A percentile compares a stretch with the other conserved stretches of the same genome.
Conservation (phyloP, 129 eudicot genomes). For the Solidago caesia region DNA sequence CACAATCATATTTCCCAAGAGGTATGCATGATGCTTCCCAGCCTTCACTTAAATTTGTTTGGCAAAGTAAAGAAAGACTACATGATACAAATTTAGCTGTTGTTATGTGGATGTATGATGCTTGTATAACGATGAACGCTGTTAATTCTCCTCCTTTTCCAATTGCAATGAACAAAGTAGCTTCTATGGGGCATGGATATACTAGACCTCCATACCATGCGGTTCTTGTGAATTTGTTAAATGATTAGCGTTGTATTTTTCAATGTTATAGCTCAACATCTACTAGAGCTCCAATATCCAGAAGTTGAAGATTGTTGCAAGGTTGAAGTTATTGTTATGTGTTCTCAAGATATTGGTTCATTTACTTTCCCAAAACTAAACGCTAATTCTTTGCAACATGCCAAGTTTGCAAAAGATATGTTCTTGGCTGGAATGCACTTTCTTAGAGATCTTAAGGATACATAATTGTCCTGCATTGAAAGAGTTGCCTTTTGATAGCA, state of each 20-base stretch:
- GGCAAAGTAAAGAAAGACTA: too few relatives aligned
- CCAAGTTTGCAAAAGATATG: slow-evolving; percentile 21
- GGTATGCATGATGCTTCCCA: too few relatives aligned
- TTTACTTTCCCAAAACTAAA: slow-evolving; percentile 14
- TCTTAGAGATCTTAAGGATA: slow-evolving; percentile 17
- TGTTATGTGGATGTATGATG: too few relatives aligned
- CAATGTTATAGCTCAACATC: slow-evolving; percentile 11
- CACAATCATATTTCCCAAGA: too few relatives aligned
- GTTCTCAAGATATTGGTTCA: slow-evolving; percentile 16
- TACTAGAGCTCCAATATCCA: slow-evolving; percentile 19
- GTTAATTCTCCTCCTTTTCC: too few relatives aligned
- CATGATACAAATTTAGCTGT: too few relatives aligned
- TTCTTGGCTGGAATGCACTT: slow-evolving; percentile 1
- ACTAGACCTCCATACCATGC: too few relatives aligned
- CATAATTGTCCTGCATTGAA: slow-evolving; percentile 20
- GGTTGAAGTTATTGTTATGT: slow-evolving; percentile 25
- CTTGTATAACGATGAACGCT: too few relatives aligned
- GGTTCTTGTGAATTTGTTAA: neutral
- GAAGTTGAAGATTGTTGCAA: slow-evolving; percentile 27
- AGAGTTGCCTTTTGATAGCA: slow-evolving; percentile 25
- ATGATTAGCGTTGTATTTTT: slow-evolving; percentile 16
- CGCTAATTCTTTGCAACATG: slow-evolving; percentile 21
- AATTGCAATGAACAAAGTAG: too few relatives aligned
- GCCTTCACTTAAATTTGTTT: too few relatives aligned
- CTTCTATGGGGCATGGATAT: too few relatives aligned